Conservation (phyloP, 345 rosid species). For the Populus simonii region DNA sequence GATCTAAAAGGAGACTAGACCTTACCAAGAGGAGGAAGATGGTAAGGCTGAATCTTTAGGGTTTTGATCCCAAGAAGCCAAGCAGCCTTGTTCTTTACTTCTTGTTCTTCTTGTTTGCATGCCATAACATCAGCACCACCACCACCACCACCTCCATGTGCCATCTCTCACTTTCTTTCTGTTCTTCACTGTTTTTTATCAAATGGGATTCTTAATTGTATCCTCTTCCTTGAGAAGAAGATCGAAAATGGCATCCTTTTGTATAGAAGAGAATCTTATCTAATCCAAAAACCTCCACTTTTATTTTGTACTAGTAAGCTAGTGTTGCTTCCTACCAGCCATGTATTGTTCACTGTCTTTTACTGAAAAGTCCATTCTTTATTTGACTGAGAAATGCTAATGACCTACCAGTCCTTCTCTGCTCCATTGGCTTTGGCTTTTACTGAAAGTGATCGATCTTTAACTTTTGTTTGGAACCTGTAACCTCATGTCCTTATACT, state of each 20-base stretch:
- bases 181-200: not conserved
- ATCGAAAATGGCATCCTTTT: not conserved
- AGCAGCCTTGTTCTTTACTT: conserved; percentile 53
- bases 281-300: not conserved
- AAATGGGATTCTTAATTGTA: not conserved
- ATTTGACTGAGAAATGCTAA: too few relatives aligned
- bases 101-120: conserved; percentile 19
- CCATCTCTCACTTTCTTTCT: conserved; percentile 20
- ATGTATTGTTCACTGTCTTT: not conserved
- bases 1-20: not conserved
- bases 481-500: too few relatives aligned
- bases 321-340: not conserved
- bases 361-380: too few relatives aligned
- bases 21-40: conserved; percentile 53
- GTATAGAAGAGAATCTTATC: not conserved
- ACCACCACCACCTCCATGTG: not conserved
- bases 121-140: not conserved
- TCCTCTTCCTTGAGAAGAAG: not conserved
- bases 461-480: too few relatives aligned
- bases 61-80: conserved; percentile 61
- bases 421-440: too few relatives aligned
- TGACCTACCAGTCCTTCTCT: too few relatives aligned
- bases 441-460: too few relatives aligned
- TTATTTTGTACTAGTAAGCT: not conserved
- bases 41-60: conserved; percentile 53